Percentiles rank a stretch among this genome's conserved stretches.
Conservation (phyloP, 139 green algal species). For the Chlorella vulgaris region DNA sequence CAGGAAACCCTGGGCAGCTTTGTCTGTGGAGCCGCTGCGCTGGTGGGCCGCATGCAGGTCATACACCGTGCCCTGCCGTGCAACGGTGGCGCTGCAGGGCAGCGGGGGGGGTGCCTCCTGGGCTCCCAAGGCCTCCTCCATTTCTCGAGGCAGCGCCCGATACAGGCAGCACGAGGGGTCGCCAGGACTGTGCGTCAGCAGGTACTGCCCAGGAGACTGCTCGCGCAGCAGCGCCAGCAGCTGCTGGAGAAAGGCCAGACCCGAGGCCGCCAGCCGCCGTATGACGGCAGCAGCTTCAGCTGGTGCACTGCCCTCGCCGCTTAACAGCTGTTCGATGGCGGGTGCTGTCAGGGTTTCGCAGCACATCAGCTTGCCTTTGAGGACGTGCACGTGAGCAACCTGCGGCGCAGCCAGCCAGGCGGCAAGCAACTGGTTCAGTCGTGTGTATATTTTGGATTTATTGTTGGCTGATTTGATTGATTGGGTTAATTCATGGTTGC, state of each 20-base stretch:
- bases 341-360: neutral
- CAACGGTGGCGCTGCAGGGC: conserved; percentile 20
- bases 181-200: conserved; percentile 19
- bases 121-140: neutral
- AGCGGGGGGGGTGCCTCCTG: conserved; percentile 1
- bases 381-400: conserved; percentile 20
- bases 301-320: neutral
- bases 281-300: neutral
- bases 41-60: conserved; percentile 41
- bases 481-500: neutral
- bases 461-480: neutral
- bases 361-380: neutral
- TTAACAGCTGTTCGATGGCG: neutral
- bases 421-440: neutral
- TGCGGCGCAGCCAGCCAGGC: neutral
- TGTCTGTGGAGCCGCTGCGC: conserved; percentile 14
- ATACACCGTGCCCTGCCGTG: conserved; percentile 11
- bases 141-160: conserved; percentile 19
- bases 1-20: conserved; percentile 12
- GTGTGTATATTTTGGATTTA: neutral
- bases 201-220: conserved; percentile 21
- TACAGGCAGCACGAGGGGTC: conserved; percentile 12
- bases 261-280: neutral
- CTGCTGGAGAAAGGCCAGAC: conserved; percentile 9
- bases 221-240: neutral